These are phyloP conservation scores for Malassezia yamatoensis DNA, from an alignment of 1,284 basidiomycete species.

Conservation along the genomic window DNA sequence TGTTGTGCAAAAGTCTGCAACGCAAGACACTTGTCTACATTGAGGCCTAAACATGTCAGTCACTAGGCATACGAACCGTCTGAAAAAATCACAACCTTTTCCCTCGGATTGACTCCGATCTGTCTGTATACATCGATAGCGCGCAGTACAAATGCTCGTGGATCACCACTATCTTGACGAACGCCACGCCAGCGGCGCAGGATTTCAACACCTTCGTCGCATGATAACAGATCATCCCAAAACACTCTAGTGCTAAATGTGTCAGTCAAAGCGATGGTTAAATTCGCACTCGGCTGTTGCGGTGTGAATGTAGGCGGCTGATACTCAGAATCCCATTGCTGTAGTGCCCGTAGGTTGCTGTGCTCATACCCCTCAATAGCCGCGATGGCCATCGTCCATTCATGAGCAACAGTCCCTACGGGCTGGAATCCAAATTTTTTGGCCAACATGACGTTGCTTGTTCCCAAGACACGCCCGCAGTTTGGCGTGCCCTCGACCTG, in stretches of 20 bases:
- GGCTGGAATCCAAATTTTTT: slow-evolving; percentile 29
- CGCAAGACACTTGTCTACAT: slow-evolving; percentile 32
- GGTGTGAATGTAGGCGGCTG: slow-evolving; percentile 37
- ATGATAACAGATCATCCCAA: slow-evolving; percentile 35
- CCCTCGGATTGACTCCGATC: slow-evolving; percentile 32
- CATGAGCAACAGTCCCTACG: slow-evolving; percentile 44
- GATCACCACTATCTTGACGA: slow-evolving; percentile 42
- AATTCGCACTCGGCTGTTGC: slow-evolving; percentile 30
- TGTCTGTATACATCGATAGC: slow-evolving; percentile 28
- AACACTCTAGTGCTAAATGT: slow-evolving; percentile 44
- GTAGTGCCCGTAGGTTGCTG: slow-evolving; percentile 30
- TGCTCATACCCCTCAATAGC: slow-evolving; percentile 34
- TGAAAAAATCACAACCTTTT: slow-evolving; percentile 42
- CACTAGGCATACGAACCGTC: slow-evolving; percentile 20
- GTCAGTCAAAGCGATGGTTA: slow-evolving; percentile 46
- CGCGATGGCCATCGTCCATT: slow-evolving; percentile 47
- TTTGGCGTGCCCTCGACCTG: not conserved
- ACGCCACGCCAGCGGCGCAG: slow-evolving; percentile 38
- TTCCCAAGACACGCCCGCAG: slow-evolving; percentile 58
- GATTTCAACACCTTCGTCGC: slow-evolving; percentile 29
- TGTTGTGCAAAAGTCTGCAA: slow-evolving; percentile 25
- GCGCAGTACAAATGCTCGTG: slow-evolving; percentile 27
- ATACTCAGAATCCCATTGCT: slow-evolving; percentile 43
- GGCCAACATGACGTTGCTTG: slow-evolving; percentile 41
- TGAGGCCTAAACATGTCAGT: slow-evolving; percentile 13